Evolutionary conservation across 139 green algal species (phyloP), one percentile per base, ranked within the genome.

Genomic region (Picochlorum costavermella): DNA sequence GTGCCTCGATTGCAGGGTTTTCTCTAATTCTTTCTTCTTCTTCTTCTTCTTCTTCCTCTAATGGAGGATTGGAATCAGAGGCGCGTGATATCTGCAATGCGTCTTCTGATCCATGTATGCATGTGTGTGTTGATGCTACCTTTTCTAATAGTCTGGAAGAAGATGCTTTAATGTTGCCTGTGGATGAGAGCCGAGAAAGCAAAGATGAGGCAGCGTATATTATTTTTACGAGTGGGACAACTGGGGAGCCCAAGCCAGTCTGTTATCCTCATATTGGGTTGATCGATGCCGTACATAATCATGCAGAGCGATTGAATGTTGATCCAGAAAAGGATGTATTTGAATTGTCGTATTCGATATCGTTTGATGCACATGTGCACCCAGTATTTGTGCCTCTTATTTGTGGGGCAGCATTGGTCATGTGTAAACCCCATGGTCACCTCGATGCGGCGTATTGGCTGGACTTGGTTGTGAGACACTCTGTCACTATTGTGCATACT

Each of bases 141-240:
- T 40, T 40, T 0, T 40, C 8, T 40, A 8, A 40, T 40, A 40
- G 33, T 40, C 33, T 40, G 33, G 33, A 40, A 40, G 33, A 40
- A 40, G 33, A 40, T 40, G 33, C 33, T 1, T 9, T 8, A 6
- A 40, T 40, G 33, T 40, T 40, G 33, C 33, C 33, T 12, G 5
- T 40, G 6, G 33, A 40, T 40, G 33, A 40, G 33, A 40, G 11
- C 6, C 2, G 33, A 12, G 33, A 9, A 8, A 40, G 33, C 33
- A 40, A 40, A 40, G 29, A 29, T 28, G 30, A 75, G 51, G 46
- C 80, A 33, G 73, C 74, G 12, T 84, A 85, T 69, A 73, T 79
- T 36, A 83, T 86, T 55, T 88, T 84, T 72, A 88, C 82, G 23
- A 77, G 60, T 3, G 82, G 82, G 25, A 79, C 68, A 16, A 88